These are phyloP conservation scores for Schizophyllum commune DNA, from an alignment of 1,284 basidiomycete species.

Conservation along the genomic window DNA sequence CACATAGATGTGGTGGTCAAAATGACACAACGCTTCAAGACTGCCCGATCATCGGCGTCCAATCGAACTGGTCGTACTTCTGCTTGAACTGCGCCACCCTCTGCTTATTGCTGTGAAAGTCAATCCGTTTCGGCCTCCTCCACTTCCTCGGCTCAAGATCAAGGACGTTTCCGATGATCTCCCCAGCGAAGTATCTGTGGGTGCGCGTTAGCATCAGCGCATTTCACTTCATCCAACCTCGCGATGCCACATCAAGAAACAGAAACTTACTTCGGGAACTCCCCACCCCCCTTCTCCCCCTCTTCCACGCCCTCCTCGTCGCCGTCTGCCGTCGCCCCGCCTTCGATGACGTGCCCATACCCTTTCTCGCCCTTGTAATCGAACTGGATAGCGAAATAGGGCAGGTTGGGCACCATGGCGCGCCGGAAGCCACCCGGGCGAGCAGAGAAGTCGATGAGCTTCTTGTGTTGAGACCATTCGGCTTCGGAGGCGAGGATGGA, in stretches of 20 bases:
- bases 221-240: background rate
- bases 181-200: conserved; percentile 83
- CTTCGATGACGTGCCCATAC: conserved; percentile 96
- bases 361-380: conserved; percentile 97
- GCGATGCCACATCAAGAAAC: conserved; percentile 1
- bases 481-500: conserved; percentile 86
- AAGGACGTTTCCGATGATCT: conserved; percentile 90
- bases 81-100: conserved; percentile 62
- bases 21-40: conserved; percentile 3
- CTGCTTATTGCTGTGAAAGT: conserved; percentile 63
- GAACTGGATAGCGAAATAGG: conserved; percentile 98
- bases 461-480: conserved; percentile 97
- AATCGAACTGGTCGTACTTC: conserved; percentile 68
- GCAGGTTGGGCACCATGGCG: conserved; percentile 91
- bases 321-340: conserved; percentile 60
- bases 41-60: conserved; percentile 64
- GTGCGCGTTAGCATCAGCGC: conserved; percentile 4
- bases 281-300: conserved; percentile 81
- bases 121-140: conserved; percentile 73
- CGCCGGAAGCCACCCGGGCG: conserved; percentile 87
- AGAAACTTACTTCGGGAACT: conserved; percentile 71
- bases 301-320: conserved; percentile 71
- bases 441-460: conserved; percentile 87
- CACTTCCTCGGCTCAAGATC: conserved; percentile 86
- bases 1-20: too few relatives aligned